Evolutionary conservation across 495 filamentous ascomycete genomes (phyloP), one percentile per base, ranked within the genome.

Genomic region (Aspergillus coremiiformis): DNA sequence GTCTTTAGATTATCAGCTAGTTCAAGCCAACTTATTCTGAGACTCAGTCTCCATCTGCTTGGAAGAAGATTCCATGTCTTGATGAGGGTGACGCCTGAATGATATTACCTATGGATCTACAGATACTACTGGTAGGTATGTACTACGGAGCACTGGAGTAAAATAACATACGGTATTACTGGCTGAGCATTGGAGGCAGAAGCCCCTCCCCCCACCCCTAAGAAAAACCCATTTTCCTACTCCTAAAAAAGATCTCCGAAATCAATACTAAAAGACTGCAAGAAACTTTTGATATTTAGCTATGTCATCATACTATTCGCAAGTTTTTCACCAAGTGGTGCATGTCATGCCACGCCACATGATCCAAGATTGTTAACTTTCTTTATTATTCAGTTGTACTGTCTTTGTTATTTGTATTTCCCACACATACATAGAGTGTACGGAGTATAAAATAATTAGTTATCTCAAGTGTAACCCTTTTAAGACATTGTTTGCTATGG

Each of bases 1-100:
- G 17, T 24, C 22, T 49, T 41, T 49, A 41, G 47, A 35, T 19
- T 52, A 32, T 22, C 21, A 26, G 42, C 42, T 19, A 46, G 42
- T 35, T 14, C 8, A 32, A 29, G n/a, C 15, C 29, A 26, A 23
- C 51, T 42, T 26, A 47, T 47, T 23, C 27, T 53, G 22, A 53
- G 42, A 47, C 23, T 35, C 32, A n/a, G 12, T 15, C 10, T n/a
- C 14, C 32, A n/a, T 35, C 6, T 35, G 32, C 32, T n/a, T n/a
- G n/a, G 32, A 32, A 15, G 32, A 10, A n/a, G 32, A 30, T n/a
- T n/a, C n/a, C n/a, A n/a, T n/a, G n/a, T n/a, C 32, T 35, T 35
- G 2, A 15, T 14, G 24, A 27, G 32, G 32, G 32, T 35, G n/a
- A 4, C 12, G n/a, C n/a, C n/a, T n/a, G n/a, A n/a, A n/a, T n/a